phyloP scores from a whole-genome alignment of 306 rosid species.

The Senna tora region DNA sequence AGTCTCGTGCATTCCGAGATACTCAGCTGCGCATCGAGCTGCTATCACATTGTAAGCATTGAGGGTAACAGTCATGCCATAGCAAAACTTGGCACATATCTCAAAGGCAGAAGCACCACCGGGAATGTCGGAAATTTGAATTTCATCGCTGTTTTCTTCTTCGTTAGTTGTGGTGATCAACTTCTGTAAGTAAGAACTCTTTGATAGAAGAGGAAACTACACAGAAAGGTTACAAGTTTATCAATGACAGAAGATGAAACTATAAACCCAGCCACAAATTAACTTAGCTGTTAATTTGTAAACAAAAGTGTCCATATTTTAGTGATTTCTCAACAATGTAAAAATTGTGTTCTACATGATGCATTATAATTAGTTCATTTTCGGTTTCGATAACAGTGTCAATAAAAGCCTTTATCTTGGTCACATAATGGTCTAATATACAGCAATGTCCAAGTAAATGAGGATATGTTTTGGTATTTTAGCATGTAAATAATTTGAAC shows the following conservation, averaged over 20 bases:
- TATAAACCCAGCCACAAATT: constrained; percentile 3
- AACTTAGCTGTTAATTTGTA: constrained; percentile 29
- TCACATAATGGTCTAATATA: not conserved
- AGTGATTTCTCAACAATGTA: not conserved
- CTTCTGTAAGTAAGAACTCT: constrained; percentile 82
- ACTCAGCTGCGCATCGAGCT: constrained; percentile 88
- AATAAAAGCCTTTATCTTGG: not conserved
- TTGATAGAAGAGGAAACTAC: constrained; percentile 96
- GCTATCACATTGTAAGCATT: constrained; percentile 86
- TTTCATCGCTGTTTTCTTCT: constrained; percentile 64
- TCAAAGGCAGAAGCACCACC: constrained; percentile 91
- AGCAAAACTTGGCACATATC: constrained; percentile 94
- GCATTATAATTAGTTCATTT: not conserved
- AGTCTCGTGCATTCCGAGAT: constrained; percentile 84
- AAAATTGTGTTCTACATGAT: not conserved
- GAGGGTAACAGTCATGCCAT: constrained; percentile 93
- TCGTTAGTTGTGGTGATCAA: constrained; percentile 63
- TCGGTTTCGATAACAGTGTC: not conserved
- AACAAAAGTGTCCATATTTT: constrained; percentile 27
- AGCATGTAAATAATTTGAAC: not conserved
- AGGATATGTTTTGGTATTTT: not conserved
- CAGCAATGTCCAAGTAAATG: constrained; percentile 9
- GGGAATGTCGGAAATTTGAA: constrained; percentile 79
- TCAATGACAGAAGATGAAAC: constrained; percentile 38
- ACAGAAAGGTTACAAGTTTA: constrained; percentile 25